A percentile compares a stretch with the other conserved stretches of the same genome.
phyloP scores from a whole-genome alignment of 352 stramenopile genomes.

The Globisporangium viniferum region DNA sequence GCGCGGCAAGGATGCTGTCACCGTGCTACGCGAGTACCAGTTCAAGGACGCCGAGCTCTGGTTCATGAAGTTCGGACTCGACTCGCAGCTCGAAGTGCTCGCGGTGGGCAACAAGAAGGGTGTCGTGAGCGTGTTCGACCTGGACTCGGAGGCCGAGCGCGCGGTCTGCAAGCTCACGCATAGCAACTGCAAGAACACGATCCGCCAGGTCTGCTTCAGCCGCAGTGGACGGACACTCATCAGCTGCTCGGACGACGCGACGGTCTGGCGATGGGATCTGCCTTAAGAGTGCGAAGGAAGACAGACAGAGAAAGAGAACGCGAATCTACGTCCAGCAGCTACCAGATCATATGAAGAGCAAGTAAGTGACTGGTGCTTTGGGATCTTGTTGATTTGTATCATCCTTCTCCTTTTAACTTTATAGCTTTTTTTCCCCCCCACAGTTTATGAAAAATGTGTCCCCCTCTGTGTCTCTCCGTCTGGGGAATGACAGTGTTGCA shows the following conservation, averaged over 20 bases:
- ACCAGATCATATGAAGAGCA: not conserved
- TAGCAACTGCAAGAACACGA: constrained; percentile 72
- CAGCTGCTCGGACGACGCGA: constrained; percentile 70
- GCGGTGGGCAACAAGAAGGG: constrained; percentile 83
- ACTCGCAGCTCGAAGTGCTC: constrained; percentile 72
- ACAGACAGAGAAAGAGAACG: not conserved
- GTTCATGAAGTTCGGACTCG: constrained; percentile 86
- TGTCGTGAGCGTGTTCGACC: constrained; percentile 73
- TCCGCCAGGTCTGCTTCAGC: constrained; percentile 78
- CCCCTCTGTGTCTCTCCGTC: too few species aligned
- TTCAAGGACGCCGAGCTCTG: constrained; percentile 83
- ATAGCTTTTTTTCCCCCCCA: not conserved
- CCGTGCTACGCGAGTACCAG: constrained; percentile 77
- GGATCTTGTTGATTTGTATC: not conserved
- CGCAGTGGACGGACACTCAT: constrained; percentile 67
- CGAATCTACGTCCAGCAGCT: not conserved
- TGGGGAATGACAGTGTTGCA: not conserved
- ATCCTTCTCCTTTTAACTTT: not conserved
- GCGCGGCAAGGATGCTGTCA: constrained; percentile 75
- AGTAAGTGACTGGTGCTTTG: not conserved
- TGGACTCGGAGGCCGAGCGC: constrained; percentile 71
- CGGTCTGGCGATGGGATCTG: constrained; percentile 74
- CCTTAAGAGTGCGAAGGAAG: constrained; percentile 17
- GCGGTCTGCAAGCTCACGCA: constrained; percentile 68
- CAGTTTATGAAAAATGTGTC: not conserved